phyloP scores from a whole-genome alignment of 805 yeast species.

The Candida fluviatilis region DNA sequence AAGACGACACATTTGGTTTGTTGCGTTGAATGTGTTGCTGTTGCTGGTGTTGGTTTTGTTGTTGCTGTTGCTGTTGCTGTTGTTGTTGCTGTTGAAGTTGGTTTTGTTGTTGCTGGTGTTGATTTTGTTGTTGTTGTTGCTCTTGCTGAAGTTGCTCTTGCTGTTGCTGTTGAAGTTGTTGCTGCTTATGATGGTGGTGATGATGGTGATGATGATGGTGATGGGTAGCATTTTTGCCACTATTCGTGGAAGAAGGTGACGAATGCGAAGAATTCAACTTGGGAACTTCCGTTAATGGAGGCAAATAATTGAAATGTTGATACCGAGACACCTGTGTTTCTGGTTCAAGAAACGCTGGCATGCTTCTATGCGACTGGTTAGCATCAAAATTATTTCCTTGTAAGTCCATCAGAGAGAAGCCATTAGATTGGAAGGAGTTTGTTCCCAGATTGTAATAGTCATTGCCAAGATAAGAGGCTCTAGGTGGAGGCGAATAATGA shows the following conservation, averaged over 20 bases:
- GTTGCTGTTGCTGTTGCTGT: background rate
- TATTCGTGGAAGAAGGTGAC: constrained; percentile 23
- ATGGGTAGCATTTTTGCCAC: constrained; percentile 10
- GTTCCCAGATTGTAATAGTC: constrained; percentile 4
- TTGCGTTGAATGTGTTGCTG: background rate
- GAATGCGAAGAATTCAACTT: constrained; percentile 57
- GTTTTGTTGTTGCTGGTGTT: constrained; percentile 4
- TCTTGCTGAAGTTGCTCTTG: constrained; percentile 6
- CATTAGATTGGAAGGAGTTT: constrained; percentile 5
- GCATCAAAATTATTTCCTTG: background rate
- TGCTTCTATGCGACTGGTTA: background rate
- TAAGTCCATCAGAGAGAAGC: constrained; percentile 4
- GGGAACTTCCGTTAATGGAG: constrained; percentile 69
- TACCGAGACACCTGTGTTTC: constrained; percentile 54
- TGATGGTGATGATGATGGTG: constrained; percentile 30
- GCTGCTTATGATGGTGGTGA: constrained; percentile 17
- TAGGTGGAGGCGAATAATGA: constrained; percentile 50
- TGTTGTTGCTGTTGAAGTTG: constrained; percentile 4
- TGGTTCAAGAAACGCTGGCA: constrained; percentile 34
- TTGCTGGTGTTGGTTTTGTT: background rate
- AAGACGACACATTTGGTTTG: background rate
- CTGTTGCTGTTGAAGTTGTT: constrained; percentile 5
- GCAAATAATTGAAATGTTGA: constrained; percentile 71
- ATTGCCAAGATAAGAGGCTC: background rate
- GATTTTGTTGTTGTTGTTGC: constrained; percentile 4